Evolutionary conservation across 2,329 filamentous ascomycete species (phyloP), one percentile per base, ranked within the genome.

Genomic region (Exophiala lecanii-corni): DNA sequence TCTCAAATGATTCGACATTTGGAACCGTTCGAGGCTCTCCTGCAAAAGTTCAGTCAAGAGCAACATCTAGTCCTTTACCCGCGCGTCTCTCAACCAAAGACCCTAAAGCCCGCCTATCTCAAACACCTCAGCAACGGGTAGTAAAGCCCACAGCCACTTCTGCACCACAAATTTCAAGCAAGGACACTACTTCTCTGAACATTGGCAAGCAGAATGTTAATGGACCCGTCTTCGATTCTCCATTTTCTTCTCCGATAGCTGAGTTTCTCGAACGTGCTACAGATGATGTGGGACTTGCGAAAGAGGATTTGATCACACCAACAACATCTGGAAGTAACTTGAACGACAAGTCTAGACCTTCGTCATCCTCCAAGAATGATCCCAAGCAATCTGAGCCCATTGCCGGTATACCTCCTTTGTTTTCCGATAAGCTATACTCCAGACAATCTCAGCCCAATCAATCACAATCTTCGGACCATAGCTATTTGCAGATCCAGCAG

Each of bases 181-280:
- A 26, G 7, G 35, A 41, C 10, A 45, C 41, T 10, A 41, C 38
- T 9, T 18, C 33, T 17, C 40, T 45, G 3, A 25, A 6, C 12
- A 45, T 20, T 15, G 17, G 25, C 17, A 23, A 20, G 9, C 19
- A 38, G 16, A 31, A 12, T 4, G 17, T 26, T 6, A 47, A 35
- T 20, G 39, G 36, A 12, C 20, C 12, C 5, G 19, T 42, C 2
- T 47, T 46, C 37, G 45, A 26, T 23, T 47, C 49, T 21, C 39
- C 49, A 5, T 49, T 46, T 32, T 43, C 42, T 4, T 43, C 49
- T n/a, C 45, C 45, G 6, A 48, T 47, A 12, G 36, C 40, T 7
- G 49, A 49, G 25, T 46, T 49, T 16, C 36, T 46, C 13, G 42
- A 49, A 36, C 37, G 32, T n/a, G 45, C 45, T 2, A 44, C 49